Conservation (phyloP, 805 yeast species). For the Starmerella gropengiesseri region DNA sequence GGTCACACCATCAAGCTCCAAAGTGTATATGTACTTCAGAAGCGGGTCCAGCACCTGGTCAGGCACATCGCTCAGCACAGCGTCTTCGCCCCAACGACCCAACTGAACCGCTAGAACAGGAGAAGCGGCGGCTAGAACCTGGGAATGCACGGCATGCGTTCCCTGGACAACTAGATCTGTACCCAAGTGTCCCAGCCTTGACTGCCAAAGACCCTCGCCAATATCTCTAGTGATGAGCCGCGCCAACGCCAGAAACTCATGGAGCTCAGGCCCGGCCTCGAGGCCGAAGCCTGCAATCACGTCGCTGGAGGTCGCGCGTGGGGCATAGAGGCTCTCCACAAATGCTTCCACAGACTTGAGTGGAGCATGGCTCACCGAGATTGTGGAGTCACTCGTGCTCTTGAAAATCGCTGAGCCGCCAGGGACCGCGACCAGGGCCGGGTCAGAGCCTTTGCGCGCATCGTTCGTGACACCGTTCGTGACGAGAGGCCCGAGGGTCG, state of each 20-base stretch:
- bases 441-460: too few relatives aligned
- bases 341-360: slow-evolving; percentile 13
- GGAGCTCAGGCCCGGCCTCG: slow-evolving; percentile 1
- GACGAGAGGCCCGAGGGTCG: slow-evolving; percentile 13
- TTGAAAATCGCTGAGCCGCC: slow-evolving; percentile 14
- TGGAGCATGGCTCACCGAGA: slow-evolving; percentile 6
- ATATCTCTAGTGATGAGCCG: slow-evolving; percentile 13
- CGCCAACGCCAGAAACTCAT: slow-evolving; percentile 18
- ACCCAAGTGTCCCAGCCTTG: slow-evolving; percentile 9
- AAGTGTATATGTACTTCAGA: slow-evolving; percentile 17
- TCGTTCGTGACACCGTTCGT: too few relatives aligned
- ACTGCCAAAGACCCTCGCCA: slow-evolving; percentile 18
- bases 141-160: slow-evolving; percentile 3
- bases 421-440: slow-evolving; percentile 15
- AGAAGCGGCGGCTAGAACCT: slow-evolving; percentile 11
- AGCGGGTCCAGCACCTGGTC: slow-evolving; percentile 8
- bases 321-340: slow-evolving; percentile 5
- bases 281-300: background rate
- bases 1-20: background rate
- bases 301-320: background rate
- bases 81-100: slow-evolving; percentile 11
- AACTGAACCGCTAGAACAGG: slow-evolving; percentile 17
- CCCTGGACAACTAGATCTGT: slow-evolving; percentile 15
- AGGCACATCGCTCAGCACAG: background rate
- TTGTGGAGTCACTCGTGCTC: background rate